These are phyloP conservation scores for Ogataea pignaliae DNA, from an alignment of 805 yeast species.

Conservation along the genomic window DNA sequence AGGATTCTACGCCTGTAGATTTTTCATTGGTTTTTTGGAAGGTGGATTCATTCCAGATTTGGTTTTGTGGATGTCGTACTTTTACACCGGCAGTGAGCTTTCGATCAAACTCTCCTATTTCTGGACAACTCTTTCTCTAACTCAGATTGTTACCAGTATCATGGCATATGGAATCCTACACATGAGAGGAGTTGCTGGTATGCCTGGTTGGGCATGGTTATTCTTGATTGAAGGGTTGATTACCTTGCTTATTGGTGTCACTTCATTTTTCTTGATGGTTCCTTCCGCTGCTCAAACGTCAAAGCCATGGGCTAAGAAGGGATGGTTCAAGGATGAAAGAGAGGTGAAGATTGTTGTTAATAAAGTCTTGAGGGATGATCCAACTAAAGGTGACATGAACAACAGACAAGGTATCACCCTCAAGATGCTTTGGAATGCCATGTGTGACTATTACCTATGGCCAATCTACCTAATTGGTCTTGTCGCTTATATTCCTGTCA, in stretches of 20 bases:
- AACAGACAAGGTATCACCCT: slow-evolving; percentile 49
- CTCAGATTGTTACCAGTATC: slow-evolving; percentile 42
- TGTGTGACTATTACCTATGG: slow-evolving; percentile 50
- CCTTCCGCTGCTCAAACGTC: slow-evolving; percentile 32
- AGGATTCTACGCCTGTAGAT: slow-evolving; percentile 45
- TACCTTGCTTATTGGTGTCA: slow-evolving; percentile 49
- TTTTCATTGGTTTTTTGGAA: slow-evolving; percentile 52
- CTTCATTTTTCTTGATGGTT: slow-evolving; percentile 28
- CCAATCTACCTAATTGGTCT: slow-evolving; percentile 49
- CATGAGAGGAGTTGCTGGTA: slow-evolving; percentile 40
- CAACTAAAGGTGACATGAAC: slow-evolving; percentile 60
- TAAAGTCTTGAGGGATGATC: slow-evolving; percentile 33
- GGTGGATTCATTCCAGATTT: slow-evolving; percentile 71
- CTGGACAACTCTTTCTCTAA: slow-evolving; percentile 51
- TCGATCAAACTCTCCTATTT: slow-evolving; percentile 55
- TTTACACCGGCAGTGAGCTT: slow-evolving; percentile 56
- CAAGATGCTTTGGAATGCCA: slow-evolving; percentile 34
- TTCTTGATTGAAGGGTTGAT: slow-evolving; percentile 60
- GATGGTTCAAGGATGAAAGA: slow-evolving; percentile 39
- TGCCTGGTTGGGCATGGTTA: slow-evolving; percentile 62
- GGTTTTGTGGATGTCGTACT: slow-evolving; percentile 61
- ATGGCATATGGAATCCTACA: slow-evolving; percentile 47
- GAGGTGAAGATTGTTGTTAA: slow-evolving; percentile 7
- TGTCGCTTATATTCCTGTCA: slow-evolving; percentile 33
- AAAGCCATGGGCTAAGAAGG: slow-evolving; percentile 24